phyloP scores from a whole-genome alignment of 352 stramenopile species.

The Phytopythium boreale region DNA sequence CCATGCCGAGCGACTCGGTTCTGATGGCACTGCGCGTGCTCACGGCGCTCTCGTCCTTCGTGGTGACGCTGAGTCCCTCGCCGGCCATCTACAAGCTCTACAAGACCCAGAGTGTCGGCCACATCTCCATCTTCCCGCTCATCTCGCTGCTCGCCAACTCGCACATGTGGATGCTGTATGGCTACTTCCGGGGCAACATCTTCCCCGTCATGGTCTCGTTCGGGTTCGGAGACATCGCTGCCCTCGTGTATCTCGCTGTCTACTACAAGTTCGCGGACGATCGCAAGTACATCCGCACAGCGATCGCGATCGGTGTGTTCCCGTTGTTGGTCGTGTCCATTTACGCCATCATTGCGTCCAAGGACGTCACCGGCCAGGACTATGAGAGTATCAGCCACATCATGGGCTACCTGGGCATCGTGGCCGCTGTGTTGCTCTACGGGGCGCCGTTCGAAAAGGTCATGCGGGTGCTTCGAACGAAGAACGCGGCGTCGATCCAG shows the following conservation, averaged over 20 bases:
- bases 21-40: constrained; percentile 15
- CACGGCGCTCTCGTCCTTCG: constrained; percentile 30
- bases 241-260: constrained; percentile 40
- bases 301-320: constrained; percentile 17
- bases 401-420: constrained; percentile 32
- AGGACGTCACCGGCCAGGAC: constrained; percentile 26
- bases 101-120: constrained; percentile 28
- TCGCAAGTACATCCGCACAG: constrained; percentile 31
- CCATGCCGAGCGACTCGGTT: constrained; percentile 8
- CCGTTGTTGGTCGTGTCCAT: constrained; percentile 27
- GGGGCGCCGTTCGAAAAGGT: constrained; percentile 35
- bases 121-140: constrained; percentile 36
- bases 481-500: constrained; percentile 40
- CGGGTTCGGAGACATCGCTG: constrained; percentile 34
- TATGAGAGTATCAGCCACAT: constrained; percentile 23
- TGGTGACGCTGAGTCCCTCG: constrained; percentile 33
- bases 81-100: constrained; percentile 35
- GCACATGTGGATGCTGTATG: constrained; percentile 45
- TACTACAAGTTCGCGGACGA: constrained; percentile 50
- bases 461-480: constrained; percentile 37
- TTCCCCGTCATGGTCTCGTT: constrained; percentile 54
- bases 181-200: constrained; percentile 40
- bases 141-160: constrained; percentile 37
- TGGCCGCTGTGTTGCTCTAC: constrained; percentile 33
- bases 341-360: constrained; percentile 39